Base-by-base conservation (phyloP, 2,329 filamentous ascomycete species). In the Colletotrichum sp. region DNA sequence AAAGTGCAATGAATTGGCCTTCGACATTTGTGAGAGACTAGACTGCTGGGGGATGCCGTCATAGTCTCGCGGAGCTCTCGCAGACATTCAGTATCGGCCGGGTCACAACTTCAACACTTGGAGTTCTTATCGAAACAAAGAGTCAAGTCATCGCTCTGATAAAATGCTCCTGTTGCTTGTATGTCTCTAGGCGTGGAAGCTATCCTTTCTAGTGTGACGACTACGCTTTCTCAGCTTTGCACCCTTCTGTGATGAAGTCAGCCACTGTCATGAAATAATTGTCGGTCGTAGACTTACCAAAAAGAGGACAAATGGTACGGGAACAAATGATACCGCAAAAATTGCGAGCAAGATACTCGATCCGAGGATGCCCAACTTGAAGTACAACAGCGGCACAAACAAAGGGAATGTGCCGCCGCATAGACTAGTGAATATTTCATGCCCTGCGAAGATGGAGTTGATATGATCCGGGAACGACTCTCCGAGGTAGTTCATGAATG, bases 231-330 rank as follows among this genome's bases (percentile, higher is more conserved):
- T 65, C 49, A 76, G 39, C 16, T 27, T 74, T n/a, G 70, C 22
- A 1, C 74, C 74, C 3, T 66, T 59, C 74, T 76, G n/a, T 32
- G 8, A 11, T 2, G 4, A 2, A 25, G 25, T 76, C 11, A 76
- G 73, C 30, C 8, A 6, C 6, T 3, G 19, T 3, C n/a, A 19
- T 11, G 4, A 0, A 62, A 1, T 19, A 0, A 16, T 55, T 44
- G 3, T 22, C 2, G n/a, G 3, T 8, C 5, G 30, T 69, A 32
- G 77, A 72, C 77, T 75, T 72, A 76, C 71, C 76, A 77, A 73
- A 52, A 77, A 78, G 77, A 76, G 9, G 13, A 74, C n/a, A 6
- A 65, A 76, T 3, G 74, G 74, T 27, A 76, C 19, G 7, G 74
- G 74, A 22, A 65, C 59, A 32, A 74, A 73, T 4, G 71, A 44